Percentiles rank a stretch among this genome's conserved stretches.
phyloP scores from a whole-genome alignment of 176 grass and related monocot species.

The Saccharum spontaneum region DNA sequence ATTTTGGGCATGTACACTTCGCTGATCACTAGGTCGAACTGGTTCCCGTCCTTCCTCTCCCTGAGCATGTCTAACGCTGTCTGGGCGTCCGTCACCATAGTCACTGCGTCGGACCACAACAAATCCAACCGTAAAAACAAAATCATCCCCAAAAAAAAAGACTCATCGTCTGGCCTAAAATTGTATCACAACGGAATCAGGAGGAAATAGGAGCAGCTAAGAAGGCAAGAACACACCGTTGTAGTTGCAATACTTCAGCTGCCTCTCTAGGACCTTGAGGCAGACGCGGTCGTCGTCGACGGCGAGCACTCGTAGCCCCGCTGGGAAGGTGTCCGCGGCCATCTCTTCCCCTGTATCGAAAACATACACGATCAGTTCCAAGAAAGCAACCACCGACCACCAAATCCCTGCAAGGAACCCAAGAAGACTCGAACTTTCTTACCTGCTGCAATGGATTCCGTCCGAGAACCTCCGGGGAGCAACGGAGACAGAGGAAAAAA shows the following conservation, averaged over 20 bases:
- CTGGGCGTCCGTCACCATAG: conserved; percentile 10
- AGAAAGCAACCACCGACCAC: neutral
- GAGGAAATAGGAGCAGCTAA: neutral
- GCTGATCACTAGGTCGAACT: conserved; percentile 58
- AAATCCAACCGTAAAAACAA: neutral
- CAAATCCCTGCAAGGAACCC: neutral
- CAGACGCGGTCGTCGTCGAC: conserved; percentile 35
- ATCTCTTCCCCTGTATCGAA: neutral
- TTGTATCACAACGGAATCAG: neutral
- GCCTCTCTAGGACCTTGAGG: conserved; percentile 12
- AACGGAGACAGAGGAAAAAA: neutral
- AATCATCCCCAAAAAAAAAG: neutral
- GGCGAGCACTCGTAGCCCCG: conserved; percentile 46
- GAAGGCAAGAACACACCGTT: conserved; percentile 4
- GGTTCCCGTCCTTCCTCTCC: conserved; percentile 17
- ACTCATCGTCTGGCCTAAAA: too few relatives aligned
- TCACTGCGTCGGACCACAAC: conserved; percentile 31
- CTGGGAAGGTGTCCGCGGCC: conserved; percentile 35
- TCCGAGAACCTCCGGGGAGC: neutral
- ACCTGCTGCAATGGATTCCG: neutral
- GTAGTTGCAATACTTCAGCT: conserved; percentile 36
- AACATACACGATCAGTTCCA: too few relatives aligned
- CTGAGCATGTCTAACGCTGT: conserved; percentile 51
- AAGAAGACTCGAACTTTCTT: neutral
- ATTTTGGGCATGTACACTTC: conserved; percentile 63